Percentiles rank a stretch among this genome's conserved stretches.
Conservation (phyloP, 2,329 filamentous ascomycete genomes). For the Calonectria henricotiae region DNA sequence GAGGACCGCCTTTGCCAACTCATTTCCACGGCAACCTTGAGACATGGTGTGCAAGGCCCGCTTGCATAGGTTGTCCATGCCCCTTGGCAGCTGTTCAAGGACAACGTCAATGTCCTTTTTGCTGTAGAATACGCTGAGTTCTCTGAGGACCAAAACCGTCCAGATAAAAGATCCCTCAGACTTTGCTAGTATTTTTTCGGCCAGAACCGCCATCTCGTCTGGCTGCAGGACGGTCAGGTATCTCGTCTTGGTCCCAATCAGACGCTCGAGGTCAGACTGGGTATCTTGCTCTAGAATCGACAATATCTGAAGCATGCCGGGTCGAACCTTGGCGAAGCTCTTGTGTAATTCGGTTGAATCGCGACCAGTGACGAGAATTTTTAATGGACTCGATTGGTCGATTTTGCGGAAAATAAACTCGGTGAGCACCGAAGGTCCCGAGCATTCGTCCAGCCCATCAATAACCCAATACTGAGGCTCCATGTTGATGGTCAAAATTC, state of each 20-base stretch:
- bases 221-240: conserved; percentile 27
- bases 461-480: conserved; percentile 56
- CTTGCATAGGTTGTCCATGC: conserved; percentile 58
- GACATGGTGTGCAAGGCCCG: conserved; percentile 56
- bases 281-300: conserved; percentile 37
- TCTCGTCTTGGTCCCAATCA: conserved; percentile 32
- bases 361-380: conserved; percentile 55
- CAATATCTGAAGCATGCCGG: conserved; percentile 32
- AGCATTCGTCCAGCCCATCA: conserved; percentile 44
- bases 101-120: conserved; percentile 53
- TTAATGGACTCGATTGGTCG: conserved; percentile 35
- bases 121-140: conserved; percentile 52
- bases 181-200: conserved; percentile 55
- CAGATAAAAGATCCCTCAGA: conserved; percentile 59
- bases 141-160: conserved; percentile 56
- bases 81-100: conserved; percentile 53
- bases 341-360: conserved; percentile 44
- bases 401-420: conserved; percentile 51
- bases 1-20: conserved; percentile 58
- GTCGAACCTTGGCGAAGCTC: conserved; percentile 34
- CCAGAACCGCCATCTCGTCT: conserved; percentile 47
- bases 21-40: conserved; percentile 47
- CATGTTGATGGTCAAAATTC: conserved; percentile 34
- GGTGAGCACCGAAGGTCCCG: conserved; percentile 48
- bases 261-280: conserved; percentile 42